Evolutionary conservation across 345 rosid species (phyloP), one percentile per base, ranked within the genome.

Genomic region (Theobroma cacao): DNA sequence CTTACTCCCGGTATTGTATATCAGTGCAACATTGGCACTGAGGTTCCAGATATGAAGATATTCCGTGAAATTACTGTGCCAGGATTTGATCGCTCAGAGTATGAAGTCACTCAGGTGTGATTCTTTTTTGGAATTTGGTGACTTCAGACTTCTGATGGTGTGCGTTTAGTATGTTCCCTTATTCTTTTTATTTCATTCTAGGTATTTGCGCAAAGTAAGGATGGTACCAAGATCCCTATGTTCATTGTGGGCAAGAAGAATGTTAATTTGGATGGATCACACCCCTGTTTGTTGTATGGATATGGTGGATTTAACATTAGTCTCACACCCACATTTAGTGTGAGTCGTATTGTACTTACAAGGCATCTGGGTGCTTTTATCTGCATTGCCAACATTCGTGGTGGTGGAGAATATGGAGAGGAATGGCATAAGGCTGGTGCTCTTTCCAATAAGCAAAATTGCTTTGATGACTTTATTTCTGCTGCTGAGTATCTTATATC

Each of bases 391-490:
- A 95, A 90, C 80, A 88, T 92, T 22, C 97, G 99, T 22, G 99
- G 99, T 63, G 99, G 99, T 41, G 99, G 98, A 74, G 99, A 94
- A 84, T 94, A 96, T 65, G 99, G 98, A 65, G 97, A 94, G 87
- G 95, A 92, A 79, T 94, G 99, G 99, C 98, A 96, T 77, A 92
- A 94, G 82, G 91, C 94, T 22, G 99, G 98, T 2, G 78, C 98
- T 5, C 94, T 94, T 76, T 86, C 85, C 1, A 88, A 83, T 58
- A 96, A 96, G 78, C 99, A 96, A 83, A 96, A 91, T 69, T 89
- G 92, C 88, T 90, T 96, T 74, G 95, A 92, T 84, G 97, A 96
- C 82, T 96, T 96, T 83, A 91, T 94, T 75, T 89, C 92, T 53
- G 90, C 89, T 56, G 88, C 94, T 14, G 92, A 96, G 80, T 90